These are phyloP conservation scores for Eremothecium gossypii DNA, from an alignment of 1,139 yeast species.

Conservation along the genomic window DNA sequence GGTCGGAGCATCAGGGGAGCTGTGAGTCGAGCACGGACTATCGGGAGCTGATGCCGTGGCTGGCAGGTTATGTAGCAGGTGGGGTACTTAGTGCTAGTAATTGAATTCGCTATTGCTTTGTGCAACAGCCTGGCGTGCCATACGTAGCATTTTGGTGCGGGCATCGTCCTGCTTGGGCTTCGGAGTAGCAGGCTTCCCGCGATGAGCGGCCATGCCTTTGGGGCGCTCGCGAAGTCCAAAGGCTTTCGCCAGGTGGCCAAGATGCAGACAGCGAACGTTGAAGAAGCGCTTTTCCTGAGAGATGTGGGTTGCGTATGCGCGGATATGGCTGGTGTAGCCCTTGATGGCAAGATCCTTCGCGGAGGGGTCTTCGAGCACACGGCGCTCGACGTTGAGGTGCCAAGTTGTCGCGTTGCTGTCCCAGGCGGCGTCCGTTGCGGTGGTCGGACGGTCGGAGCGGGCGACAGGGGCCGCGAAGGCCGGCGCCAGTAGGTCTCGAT, in stretches of 20 bases:
- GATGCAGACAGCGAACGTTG: conserved; percentile 71
- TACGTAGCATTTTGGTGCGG: conserved; percentile 61
- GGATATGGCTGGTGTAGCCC: conserved; percentile 79
- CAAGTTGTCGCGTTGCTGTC: conserved; percentile 93
- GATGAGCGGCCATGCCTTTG: conserved; percentile 50
- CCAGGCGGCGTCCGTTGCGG: conserved; percentile 44
- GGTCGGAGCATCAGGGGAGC: too few species aligned
- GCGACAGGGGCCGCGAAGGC: conserved; percentile 51
- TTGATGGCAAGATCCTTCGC: conserved; percentile 57
- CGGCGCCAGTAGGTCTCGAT: conserved; percentile 40
- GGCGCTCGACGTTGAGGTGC: conserved; percentile 85
- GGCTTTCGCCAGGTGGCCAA: conserved; percentile 92
- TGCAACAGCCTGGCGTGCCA: conserved; percentile 65
- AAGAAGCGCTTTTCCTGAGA: conserved; percentile 68
- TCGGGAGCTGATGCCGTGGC: too few species aligned
- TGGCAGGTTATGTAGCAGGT: neutral
- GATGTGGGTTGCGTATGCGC: conserved; percentile 96
- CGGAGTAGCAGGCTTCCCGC: conserved; percentile 25
- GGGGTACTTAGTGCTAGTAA: conserved; percentile 23
- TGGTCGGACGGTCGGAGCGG: conserved; percentile 24
- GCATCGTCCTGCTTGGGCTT: conserved; percentile 41
- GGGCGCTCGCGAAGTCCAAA: conserved; percentile 95
- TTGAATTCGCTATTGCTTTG: conserved; percentile 67
- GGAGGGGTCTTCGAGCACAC: conserved; percentile 62
- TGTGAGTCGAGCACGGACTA: too few species aligned